These are phyloP conservation scores for Ichthyophthirius multifiliis DNA, from an alignment of 169 alveolate genomes.

Conservation along the genomic window DNA sequence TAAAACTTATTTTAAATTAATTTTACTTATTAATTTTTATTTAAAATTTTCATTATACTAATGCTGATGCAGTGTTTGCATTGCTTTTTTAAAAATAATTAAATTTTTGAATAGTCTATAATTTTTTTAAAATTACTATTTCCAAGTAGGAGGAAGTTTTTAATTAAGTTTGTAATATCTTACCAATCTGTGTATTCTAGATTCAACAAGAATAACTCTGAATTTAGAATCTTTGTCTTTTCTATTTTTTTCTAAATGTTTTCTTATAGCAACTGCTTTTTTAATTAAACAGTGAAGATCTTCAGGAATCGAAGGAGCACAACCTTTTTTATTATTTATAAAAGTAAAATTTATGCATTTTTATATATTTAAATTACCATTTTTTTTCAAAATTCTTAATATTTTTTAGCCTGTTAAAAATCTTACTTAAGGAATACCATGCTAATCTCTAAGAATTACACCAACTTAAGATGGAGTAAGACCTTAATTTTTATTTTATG, in stretches of 20 bases:
- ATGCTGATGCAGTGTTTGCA: too few relatives aligned
- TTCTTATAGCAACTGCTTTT: conserved; percentile 98
- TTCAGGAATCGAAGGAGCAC: conserved; percentile 98
- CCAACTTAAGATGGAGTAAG: conserved; percentile 98
- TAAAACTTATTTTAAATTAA: too few relatives aligned
- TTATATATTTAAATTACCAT: conserved; percentile 69
- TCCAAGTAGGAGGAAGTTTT: conserved; percentile 98
- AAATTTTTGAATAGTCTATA: too few relatives aligned
- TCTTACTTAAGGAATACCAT: conserved; percentile 97
- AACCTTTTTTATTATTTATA: conserved; percentile 61
- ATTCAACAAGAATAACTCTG: conserved; percentile 96
- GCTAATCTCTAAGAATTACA: conserved; percentile 96
- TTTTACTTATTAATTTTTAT: too few relatives aligned
- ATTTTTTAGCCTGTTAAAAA: conserved; percentile 96
- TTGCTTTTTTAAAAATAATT: too few relatives aligned
- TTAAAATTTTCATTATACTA: too few relatives aligned
- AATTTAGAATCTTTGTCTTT: conserved; percentile 97
- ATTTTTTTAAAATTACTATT: conserved; percentile 65
- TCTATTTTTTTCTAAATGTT: conserved; percentile 96
- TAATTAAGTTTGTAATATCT: conserved; percentile 96
- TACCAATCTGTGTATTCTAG: conserved; percentile 98
- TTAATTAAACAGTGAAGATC: conserved; percentile 97
- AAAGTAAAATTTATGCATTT: not conserved
- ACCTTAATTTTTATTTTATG: too few relatives aligned
- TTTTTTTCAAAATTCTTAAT: conserved; percentile 94